These are phyloP conservation scores for Colletotrichum tropicale DNA, from an alignment of 2,329 filamentous ascomycete species.

Conservation along the genomic window DNA sequence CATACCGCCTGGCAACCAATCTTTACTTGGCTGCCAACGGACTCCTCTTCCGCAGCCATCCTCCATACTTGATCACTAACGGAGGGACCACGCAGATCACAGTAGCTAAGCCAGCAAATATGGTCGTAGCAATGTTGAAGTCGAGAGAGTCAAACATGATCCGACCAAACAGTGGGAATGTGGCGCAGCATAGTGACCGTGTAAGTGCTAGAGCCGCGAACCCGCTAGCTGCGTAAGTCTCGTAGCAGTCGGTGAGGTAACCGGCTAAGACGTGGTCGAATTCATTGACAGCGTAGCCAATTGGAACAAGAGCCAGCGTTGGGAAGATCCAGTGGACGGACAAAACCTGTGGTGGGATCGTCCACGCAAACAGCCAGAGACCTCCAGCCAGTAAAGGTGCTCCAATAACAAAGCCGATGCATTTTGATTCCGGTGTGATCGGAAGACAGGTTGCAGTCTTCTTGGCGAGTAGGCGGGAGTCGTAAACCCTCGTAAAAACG, in stretches of 20 bases:
- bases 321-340: constrained; percentile 40
- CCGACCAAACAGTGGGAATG: not conserved
- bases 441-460: not conserved
- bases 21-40: not conserved
- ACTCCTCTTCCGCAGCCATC: not conserved
- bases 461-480: not conserved
- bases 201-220: not conserved
- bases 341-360: constrained; percentile 43
- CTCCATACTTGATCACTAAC: not conserved
- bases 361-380: constrained; percentile 51
- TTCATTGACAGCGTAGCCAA: constrained; percentile 53
- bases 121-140: not conserved
- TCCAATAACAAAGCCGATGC: constrained; percentile 41
- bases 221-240: not conserved
- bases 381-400: constrained; percentile 44
- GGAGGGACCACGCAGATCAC: not conserved
- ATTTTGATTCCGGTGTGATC: constrained; percentile 18
- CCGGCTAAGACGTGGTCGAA: constrained; percentile 27
- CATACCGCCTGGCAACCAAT: too few relatives aligned
- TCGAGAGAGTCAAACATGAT: not conserved
- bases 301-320: constrained; percentile 40
- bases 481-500: not conserved
- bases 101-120: not conserved
- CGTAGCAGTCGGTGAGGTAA: constrained; percentile 2
- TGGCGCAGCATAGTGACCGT: not conserved